Conservation (phyloP, 1,284 basidiomycete genomes). For the Abortiporus biennis region DNA sequence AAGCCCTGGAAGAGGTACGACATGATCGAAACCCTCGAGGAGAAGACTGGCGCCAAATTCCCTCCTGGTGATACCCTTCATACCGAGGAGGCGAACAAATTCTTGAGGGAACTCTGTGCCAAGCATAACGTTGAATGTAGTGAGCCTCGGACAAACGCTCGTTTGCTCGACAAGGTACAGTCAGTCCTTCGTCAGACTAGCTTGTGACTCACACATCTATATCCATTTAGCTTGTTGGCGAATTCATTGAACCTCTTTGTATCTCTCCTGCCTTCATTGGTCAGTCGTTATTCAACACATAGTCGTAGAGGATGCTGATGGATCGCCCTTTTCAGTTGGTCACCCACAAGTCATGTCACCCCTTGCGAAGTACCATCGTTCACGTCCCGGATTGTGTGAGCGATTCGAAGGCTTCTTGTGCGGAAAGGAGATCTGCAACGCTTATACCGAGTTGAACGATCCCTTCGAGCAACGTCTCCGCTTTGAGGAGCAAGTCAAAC, state of each 20-base stretch:
- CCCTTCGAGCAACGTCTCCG: conserved; percentile 94
- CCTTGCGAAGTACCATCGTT: conserved; percentile 94
- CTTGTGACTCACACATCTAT: not conserved
- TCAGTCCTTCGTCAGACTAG: not conserved
- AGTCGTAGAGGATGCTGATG: too few species aligned
- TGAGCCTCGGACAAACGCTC: conserved; percentile 93
- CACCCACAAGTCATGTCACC: conserved; percentile 99
- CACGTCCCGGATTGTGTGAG: conserved; percentile 91
- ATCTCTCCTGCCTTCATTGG: conserved; percentile 96
- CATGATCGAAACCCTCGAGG: conserved; percentile 96
- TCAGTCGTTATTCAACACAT: conserved; percentile 31
- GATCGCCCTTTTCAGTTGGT: conserved; percentile 55
- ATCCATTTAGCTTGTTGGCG: conserved; percentile 77
- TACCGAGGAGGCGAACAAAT: conserved; percentile 85
- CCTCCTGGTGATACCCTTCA: conserved; percentile 90
- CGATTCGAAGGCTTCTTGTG: conserved; percentile 99
- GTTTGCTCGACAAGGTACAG: conserved; percentile 88
- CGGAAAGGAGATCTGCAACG: conserved; percentile 97
- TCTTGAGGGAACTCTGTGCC: conserved; percentile 77
- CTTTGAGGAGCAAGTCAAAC: conserved; percentile 92
- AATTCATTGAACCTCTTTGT: conserved; percentile 96
- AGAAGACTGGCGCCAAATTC: conserved; percentile 91
- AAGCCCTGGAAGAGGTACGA: conserved; percentile 99
- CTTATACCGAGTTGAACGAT: conserved; percentile 98
- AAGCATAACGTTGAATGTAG: conserved; percentile 97